Evolutionary conservation across 2,329 filamentous ascomycete genomes (phyloP).

Genomic region (Paracamarosporium sp.): DNA sequence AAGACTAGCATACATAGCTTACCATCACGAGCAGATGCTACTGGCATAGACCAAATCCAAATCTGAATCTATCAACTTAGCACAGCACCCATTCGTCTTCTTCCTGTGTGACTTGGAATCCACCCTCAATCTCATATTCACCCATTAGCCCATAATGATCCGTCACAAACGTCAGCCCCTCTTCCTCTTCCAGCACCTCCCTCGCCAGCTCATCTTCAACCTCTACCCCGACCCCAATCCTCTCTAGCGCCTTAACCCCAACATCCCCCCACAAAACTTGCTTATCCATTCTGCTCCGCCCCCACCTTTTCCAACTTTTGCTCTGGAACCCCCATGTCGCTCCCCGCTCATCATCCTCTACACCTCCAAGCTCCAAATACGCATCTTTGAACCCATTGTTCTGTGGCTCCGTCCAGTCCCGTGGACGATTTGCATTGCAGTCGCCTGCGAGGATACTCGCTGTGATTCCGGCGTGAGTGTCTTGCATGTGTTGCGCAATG

Average conservation of each 20-base stretch:
- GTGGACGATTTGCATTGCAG: slow-evolving; percentile 62
- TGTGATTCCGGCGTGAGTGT: slow-evolving; percentile 33
- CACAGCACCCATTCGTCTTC: too few relatives aligned
- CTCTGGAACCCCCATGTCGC: slow-evolving; percentile 66
- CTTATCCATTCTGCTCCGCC: slow-evolving; percentile 61
- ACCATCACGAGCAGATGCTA: neutral
- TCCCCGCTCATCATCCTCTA: slow-evolving; percentile 57
- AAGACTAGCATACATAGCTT: slow-evolving; percentile 10
- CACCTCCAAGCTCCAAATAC: slow-evolving; percentile 58
- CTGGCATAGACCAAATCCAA: neutral
- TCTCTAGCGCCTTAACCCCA: slow-evolving; percentile 46
- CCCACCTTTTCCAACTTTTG: slow-evolving; percentile 48
- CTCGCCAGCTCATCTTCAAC: slow-evolving; percentile 39
- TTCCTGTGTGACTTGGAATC: neutral
- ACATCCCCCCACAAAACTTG: slow-evolving; percentile 55
- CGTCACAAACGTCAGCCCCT: slow-evolving; percentile 50
- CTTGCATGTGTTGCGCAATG: slow-evolving; percentile 52
- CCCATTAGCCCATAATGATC: slow-evolving; percentile 56
- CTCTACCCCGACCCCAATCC: slow-evolving; percentile 55
- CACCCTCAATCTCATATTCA: slow-evolving; percentile 10
- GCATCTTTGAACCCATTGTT: slow-evolving; percentile 60
- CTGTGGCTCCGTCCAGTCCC: slow-evolving; percentile 55
- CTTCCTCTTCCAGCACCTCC: slow-evolving; percentile 7
- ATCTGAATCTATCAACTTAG: neutral
- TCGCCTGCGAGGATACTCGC: slow-evolving; percentile 60